Base-by-base conservation (phyloP, 805 yeast genomes). In the Wickerhamomyces chaumierensis region DNA sequence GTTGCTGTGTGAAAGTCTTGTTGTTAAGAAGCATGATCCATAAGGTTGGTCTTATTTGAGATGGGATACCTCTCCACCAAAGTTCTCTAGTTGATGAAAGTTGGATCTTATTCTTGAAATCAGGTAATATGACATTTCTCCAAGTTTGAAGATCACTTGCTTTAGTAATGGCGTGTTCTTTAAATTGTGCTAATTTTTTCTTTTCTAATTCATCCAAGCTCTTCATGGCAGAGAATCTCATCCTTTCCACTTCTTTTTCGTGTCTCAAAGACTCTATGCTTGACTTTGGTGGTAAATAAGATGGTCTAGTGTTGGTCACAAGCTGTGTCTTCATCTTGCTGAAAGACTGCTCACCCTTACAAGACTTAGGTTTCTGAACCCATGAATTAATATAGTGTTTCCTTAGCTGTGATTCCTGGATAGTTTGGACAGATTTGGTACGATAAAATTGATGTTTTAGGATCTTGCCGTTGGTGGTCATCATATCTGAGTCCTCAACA, bases 251-350 rank as follows among this genome's bases (percentile, higher is more conserved):
- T 48, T 75, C 78, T 33, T 57, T 56, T 33, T 71, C 61, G 51
- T 81, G 88, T 42, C 66, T 71, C 21, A 55, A 39, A 15, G 70
- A 68, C 47, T 81, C 87, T 16, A 58, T 55, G 15, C 57, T 52
- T 19, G 70, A 57, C 52, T 81, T 81, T 34, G 86, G 84, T 0
- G 90, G 88, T 31, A 81, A 57, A 62, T 75, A 71, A 1, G 68
- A 57, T 19, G 83, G 87, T 39, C 90, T 59, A 0, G 87, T 78
- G 18, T 63, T 61, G 0, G 79, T 56, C 13, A 65, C 44, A 39
- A 58, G 49, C 11, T 51, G 45, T 34, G 41, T 25, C 33, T 48
- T 47, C 16, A 36, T n/a, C 12, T 38, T 39, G 33, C 48, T 43
- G 11, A 27, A 17, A 21, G 55, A 52, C 7, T 45, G 15, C 12